These are phyloP conservation scores for Blastocystis sp. DNA, from an alignment of 352 stramenopile species.

Conservation along the genomic window DNA sequence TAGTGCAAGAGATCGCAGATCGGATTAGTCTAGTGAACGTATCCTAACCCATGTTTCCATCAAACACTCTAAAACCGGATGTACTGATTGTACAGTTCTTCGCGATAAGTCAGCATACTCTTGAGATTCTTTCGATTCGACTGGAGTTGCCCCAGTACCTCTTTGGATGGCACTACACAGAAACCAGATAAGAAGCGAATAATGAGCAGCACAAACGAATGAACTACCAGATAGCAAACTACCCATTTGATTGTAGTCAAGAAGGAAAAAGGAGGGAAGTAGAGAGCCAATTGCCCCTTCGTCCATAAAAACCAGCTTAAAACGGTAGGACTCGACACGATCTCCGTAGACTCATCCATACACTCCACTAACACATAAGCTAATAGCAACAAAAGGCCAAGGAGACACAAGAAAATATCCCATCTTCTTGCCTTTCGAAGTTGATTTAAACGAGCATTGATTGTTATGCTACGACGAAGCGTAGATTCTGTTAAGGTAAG, in stretches of 20 bases:
- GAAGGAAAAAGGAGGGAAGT: neutral
- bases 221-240: neutral
- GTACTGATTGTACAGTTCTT: conserved; percentile 54
- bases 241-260: neutral
- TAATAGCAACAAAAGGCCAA: neutral
- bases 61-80: conserved; percentile 33
- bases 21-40: neutral
- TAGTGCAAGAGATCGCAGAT: neutral
- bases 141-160: conserved; percentile 18
- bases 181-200: neutral
- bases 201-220: neutral
- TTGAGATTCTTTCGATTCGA: conserved; percentile 34
- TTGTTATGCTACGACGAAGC: neutral
- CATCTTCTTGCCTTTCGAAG: neutral
- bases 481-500: conserved; percentile 57
- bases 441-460: neutral
- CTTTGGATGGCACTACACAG: neutral
- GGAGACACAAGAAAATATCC: neutral
- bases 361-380: neutral
- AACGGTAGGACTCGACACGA: neutral
- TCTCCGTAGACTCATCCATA: neutral
- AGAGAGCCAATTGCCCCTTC: neutral
- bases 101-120: conserved; percentile 13
- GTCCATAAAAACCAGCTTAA: neutral
- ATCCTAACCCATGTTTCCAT: neutral